Percentiles rank a stretch among this genome's conserved stretches.
Conservation (phyloP, 1,284 basidiomycete species). For the Cutaneotrichosporon curvatum region DNA sequence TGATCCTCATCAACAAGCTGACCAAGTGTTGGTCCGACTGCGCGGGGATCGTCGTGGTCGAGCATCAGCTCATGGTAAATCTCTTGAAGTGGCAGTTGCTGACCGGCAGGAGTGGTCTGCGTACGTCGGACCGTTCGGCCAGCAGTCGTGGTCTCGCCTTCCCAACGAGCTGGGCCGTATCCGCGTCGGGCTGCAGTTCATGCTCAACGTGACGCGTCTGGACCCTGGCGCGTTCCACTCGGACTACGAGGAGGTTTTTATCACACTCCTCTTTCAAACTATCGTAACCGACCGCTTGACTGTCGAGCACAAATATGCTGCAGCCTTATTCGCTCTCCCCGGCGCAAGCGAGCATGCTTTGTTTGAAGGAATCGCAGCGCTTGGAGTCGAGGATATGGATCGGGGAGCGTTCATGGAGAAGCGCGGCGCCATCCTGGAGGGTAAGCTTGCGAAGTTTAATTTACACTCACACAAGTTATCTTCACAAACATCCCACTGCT, state of each 20-base stretch:
- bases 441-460: neutral
- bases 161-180: slow-evolving; percentile 51
- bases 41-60: slow-evolving; percentile 57
- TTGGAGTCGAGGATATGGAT: slow-evolving; percentile 11
- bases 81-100: neutral
- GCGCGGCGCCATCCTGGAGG: slow-evolving; percentile 16
- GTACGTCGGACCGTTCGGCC: slow-evolving; percentile 55
- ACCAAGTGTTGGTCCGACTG: slow-evolving; percentile 74
- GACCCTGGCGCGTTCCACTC: slow-evolving; percentile 57
- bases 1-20: slow-evolving; percentile 51
- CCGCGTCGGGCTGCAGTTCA: slow-evolving; percentile 63
- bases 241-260: slow-evolving; percentile 51
- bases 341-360: slow-evolving; percentile 27
- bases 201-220: slow-evolving; percentile 57
- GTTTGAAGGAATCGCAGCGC: slow-evolving; percentile 17
- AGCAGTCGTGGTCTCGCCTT: slow-evolving; percentile 58
- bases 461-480: slow-evolving; percentile 1
- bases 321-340: slow-evolving; percentile 37
- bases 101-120: slow-evolving; percentile 57
- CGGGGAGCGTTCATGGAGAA: slow-evolving; percentile 24
- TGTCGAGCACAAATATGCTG: slow-evolving; percentile 58
- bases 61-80: slow-evolving; percentile 54
- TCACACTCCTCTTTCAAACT: slow-evolving; percentile 56
- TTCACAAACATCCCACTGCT: slow-evolving; percentile 24
- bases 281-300: slow-evolving; percentile 52